phyloP scores from a whole-genome alignment of 371 early-diverging fungal genomes.

The Mortierella sp. region DNA sequence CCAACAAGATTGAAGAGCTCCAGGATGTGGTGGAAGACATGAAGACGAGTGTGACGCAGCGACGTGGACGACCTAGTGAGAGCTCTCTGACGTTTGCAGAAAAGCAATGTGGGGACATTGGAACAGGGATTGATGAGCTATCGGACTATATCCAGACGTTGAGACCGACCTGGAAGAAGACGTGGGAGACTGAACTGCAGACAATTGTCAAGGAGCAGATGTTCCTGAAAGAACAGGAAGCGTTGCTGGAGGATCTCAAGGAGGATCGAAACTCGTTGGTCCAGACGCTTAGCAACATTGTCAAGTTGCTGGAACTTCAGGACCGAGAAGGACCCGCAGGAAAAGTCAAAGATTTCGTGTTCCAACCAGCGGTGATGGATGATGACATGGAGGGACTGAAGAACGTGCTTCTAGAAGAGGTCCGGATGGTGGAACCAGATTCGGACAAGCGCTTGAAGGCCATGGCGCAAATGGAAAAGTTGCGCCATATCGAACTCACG shows the following conservation, averaged over 20 bases:
- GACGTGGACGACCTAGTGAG: slow-evolving; percentile 72
- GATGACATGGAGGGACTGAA: slow-evolving; percentile 68
- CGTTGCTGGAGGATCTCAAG: slow-evolving; percentile 67
- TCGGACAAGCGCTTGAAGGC: slow-evolving; percentile 74
- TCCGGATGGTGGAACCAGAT: slow-evolving; percentile 74
- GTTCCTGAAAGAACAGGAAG: slow-evolving; percentile 80
- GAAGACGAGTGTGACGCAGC: slow-evolving; percentile 79
- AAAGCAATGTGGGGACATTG: slow-evolving; percentile 60
- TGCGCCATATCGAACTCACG: slow-evolving; percentile 72
- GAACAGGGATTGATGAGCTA: slow-evolving; percentile 59
- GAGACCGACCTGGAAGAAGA: slow-evolving; percentile 80
- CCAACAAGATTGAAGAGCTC: slow-evolving; percentile 70
- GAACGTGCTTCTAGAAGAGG: slow-evolving; percentile 76
- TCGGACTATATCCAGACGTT: slow-evolving; percentile 62
- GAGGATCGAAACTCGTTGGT: slow-evolving; percentile 70
- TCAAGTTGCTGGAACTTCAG: slow-evolving; percentile 70
- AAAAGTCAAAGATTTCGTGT: slow-evolving; percentile 39
- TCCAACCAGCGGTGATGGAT: slow-evolving; percentile 67
- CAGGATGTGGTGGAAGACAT: slow-evolving; percentile 80
- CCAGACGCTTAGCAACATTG: slow-evolving; percentile 67
- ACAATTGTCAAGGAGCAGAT: slow-evolving; percentile 82
- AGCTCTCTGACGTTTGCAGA: slow-evolving; percentile 62
- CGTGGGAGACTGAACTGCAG: slow-evolving; percentile 85
- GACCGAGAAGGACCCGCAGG: slow-evolving; percentile 36
- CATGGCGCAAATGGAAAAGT: slow-evolving; percentile 71